Percentiles rank a stretch among this genome's conserved stretches.
phyloP scores from a whole-genome alignment of 2,329 filamentous ascomycete species.

The Pseudogymnoascus verrucosus region DNA sequence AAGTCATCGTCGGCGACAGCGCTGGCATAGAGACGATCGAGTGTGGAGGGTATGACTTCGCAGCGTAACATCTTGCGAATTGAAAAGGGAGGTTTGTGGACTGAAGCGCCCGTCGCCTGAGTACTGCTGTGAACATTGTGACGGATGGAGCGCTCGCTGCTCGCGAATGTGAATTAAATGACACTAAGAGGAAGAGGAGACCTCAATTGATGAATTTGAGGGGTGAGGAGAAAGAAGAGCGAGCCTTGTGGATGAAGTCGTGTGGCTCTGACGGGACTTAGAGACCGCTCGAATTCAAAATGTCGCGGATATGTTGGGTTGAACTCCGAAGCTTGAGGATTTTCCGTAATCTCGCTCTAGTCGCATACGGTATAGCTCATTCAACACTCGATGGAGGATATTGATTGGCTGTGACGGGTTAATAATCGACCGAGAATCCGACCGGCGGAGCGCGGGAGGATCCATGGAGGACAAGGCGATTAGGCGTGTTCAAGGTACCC shows the following conservation, averaged over 20 bases:
- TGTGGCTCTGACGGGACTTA: neutral
- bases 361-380: neutral
- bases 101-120: slow-evolving; percentile 54
- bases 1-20: slow-evolving; percentile 93
- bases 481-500: neutral
- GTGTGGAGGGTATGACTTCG: slow-evolving; percentile 84
- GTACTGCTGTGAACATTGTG: slow-evolving; percentile 55
- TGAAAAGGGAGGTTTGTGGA: slow-evolving; percentile 43
- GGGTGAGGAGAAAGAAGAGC: neutral
- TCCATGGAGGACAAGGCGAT: neutral
- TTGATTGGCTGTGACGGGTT: neutral
- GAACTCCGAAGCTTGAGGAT: slow-evolving; percentile 7
- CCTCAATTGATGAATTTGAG: slow-evolving; percentile 5
- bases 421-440: neutral
- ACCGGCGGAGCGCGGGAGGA: slow-evolving; percentile 1
- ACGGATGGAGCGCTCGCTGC: slow-evolving; percentile 10
- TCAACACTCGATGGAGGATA: neutral
- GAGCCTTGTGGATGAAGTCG: neutral
- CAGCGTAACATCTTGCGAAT: slow-evolving; percentile 48
- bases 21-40: slow-evolving; percentile 97
- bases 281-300: slow-evolving; percentile 5
- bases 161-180: neutral
- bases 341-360: slow-evolving; percentile 2
- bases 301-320: slow-evolving; percentile 9
- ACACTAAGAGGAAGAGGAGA: neutral